These are phyloP conservation scores for Anthracocystis setariae DNA, from an alignment of 1,284 basidiomycete species.

Conservation along the genomic window DNA sequence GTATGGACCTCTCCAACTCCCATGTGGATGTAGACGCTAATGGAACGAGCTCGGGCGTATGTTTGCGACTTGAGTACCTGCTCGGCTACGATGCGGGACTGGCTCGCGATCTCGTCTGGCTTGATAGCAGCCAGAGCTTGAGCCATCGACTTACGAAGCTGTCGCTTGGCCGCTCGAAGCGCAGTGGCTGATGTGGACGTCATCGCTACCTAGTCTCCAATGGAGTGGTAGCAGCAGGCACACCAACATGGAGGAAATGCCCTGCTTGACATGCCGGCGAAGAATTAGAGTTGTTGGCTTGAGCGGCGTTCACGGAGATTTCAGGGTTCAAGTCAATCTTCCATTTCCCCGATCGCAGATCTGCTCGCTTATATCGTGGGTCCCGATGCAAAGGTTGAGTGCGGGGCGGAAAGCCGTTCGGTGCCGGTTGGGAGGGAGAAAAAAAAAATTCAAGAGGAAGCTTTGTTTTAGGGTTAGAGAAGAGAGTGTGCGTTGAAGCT, in stretches of 20 bases:
- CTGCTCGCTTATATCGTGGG: not conserved
- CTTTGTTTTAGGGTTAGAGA: constrained; percentile 6
- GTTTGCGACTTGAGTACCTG: constrained; percentile 61
- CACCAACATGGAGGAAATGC: not conserved
- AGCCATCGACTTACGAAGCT: constrained; percentile 57
- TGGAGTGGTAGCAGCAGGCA: not conserved
- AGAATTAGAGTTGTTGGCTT: not conserved
- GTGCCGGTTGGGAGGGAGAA: constrained; percentile 16
- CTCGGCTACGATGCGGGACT: constrained; percentile 45
- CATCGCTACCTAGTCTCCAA: constrained; percentile 1
- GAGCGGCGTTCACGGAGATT: not conserved
- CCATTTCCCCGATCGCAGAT: constrained; percentile 5
- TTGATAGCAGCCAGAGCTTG: constrained; percentile 38
- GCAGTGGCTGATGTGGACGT: constrained; percentile 17
- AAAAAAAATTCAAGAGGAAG: constrained; percentile 19
- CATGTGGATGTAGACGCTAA: constrained; percentile 68
- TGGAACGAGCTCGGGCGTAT: constrained; percentile 55
- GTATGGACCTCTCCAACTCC: constrained; percentile 67
- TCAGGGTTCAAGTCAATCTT: not conserved
- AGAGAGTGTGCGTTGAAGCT: not conserved
- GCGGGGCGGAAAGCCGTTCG: constrained; percentile 7
- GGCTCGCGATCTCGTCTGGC: constrained; percentile 25
- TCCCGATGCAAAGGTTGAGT: constrained; percentile 1
- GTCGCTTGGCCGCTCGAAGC: constrained; percentile 54
- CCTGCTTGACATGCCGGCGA: not conserved